phyloP scores from a whole-genome alignment of 2,329 filamentous ascomycete genomes.

The Bipolaris gigantea region DNA sequence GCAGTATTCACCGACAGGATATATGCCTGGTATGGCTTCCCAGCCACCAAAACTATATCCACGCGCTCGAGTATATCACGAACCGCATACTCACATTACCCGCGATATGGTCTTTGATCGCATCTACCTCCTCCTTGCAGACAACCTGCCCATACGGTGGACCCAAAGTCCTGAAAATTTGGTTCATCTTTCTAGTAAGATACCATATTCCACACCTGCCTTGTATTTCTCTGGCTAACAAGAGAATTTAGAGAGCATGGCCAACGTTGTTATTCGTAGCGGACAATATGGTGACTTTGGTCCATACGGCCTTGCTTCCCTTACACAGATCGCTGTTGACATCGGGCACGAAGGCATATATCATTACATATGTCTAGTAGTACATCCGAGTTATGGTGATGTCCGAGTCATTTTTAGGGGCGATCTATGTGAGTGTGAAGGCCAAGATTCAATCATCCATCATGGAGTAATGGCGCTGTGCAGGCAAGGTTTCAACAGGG shows the following conservation, averaged over 20 bases:
- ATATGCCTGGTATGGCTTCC: not conserved
- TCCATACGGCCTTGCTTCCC: slow-evolving; percentile 3
- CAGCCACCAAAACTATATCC: not conserved
- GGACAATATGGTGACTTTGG: slow-evolving; percentile 7
- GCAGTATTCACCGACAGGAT: not conserved
- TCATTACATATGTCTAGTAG: slow-evolving; percentile 12
- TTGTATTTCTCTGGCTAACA: not conserved
- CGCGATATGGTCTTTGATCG: slow-evolving; percentile 1
- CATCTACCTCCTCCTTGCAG: slow-evolving; percentile 1
- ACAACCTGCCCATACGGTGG: slow-evolving; percentile 1
- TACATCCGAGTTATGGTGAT: not conserved
- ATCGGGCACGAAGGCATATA: slow-evolving; percentile 7
- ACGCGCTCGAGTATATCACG: not conserved
- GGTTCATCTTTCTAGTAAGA: not conserved
- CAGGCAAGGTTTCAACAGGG: slow-evolving; percentile 7
- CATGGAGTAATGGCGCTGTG: slow-evolving; percentile 2
- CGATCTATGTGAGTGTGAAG: not conserved
- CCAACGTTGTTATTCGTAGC: not conserved
- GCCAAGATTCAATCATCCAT: slow-evolving; percentile 6
- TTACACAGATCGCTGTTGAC: slow-evolving; percentile 6
- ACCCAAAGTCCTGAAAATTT: not conserved
- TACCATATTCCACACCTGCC: not conserved
- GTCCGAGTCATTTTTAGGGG: slow-evolving; percentile 8
- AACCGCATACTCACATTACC: slow-evolving; percentile 1
- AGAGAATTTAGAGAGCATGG: not conserved